Evolutionary conservation across 495 filamentous ascomycete genomes (phyloP).

Genomic region (Trichoderma reesei): DNA sequence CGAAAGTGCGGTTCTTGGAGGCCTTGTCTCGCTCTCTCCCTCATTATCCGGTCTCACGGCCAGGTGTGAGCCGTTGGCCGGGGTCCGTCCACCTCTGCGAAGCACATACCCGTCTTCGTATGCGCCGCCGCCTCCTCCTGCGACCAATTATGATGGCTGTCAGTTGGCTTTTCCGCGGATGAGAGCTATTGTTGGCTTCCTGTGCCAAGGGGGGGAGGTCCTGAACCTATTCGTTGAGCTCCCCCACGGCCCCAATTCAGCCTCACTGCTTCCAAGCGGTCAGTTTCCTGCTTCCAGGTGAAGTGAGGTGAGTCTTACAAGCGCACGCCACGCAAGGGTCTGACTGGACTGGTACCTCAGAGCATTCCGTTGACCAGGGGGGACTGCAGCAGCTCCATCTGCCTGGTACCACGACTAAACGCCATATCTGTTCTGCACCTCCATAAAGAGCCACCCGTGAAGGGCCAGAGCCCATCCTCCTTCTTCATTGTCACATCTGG

Average conservation of each 20-base stretch:
- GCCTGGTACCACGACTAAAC: neutral
- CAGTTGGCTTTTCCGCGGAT: no score
- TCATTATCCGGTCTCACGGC: neutral
- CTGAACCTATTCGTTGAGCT: neutral
- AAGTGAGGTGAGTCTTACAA: conserved; percentile 3
- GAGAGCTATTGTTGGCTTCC: no score
- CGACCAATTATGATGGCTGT: no score
- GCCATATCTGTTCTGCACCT: neutral
- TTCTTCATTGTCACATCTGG: neutral
- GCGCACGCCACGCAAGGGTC: neutral
- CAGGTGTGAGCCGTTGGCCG: neutral
- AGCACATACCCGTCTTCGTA: no score
- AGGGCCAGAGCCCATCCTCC: neutral
- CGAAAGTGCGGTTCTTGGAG: no score
- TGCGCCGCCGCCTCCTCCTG: no score
- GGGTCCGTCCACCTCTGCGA: neutral
- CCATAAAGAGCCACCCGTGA: neutral
- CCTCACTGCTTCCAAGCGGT: neutral
- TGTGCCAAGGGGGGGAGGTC: no score
- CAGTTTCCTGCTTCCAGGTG: neutral
- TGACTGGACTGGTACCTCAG: neutral
- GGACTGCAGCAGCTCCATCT: neutral
- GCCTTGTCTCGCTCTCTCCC: neutral
- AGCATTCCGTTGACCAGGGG: neutral
- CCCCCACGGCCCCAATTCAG: neutral